Evolutionary conservation across 2,329 filamentous ascomycete genomes (phyloP), one percentile per base, ranked within the genome.

Genomic region (Bipolaris gigantea): DNA sequence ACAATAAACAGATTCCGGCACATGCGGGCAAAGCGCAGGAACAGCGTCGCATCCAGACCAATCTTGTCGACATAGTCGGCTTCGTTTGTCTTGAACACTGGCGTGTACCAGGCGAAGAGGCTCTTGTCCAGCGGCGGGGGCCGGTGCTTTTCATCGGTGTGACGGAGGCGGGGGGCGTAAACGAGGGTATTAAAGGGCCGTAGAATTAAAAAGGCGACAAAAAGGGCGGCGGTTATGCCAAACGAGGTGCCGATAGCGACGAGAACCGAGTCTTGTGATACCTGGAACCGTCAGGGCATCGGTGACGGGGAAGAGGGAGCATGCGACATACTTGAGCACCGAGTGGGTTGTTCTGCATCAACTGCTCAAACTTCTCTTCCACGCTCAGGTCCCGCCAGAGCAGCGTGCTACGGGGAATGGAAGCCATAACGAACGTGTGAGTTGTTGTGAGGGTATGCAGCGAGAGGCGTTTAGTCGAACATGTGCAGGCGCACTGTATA

Each of bases 161-260:
- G 88, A 73, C 96, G 96, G 44, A 95, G 81, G 73, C 95, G 93
- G 36, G 94, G 94, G 3, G 94, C 92, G 76, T 99, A 99, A 43
- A 99, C 90, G 64, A 93, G 84, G 51, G 88, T 89, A 75, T 97
- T 93, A 75, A 92, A 92, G 5, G 94, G 94, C 56, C 94, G 89
- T 50, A 97, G 81, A 65, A 97, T 79, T 59, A 91, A 96, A 81
- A 97, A 99, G 61, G 86, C 77, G 54, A 96, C 72, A 58, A 90
- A 87, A 64, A 96, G 87, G 63, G 86, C 80, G 59, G 83, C 68
- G 8, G 91, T 90, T 69, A 94, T 79, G 50, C 85, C 89, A 40
- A 97, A 71, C 3, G 93, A 96, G 19, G 89, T 91, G 60, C 81
- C 89, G 40, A 97, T 78, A 44, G 92, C 91, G 54, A 90, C 88